A percentile compares a stretch with the other conserved stretches of the same genome.
These are phyloP conservation scores for Saccharomycopsis schoenii DNA, from an alignment of 805 yeast genomes.

Conservation along the genomic window DNA sequence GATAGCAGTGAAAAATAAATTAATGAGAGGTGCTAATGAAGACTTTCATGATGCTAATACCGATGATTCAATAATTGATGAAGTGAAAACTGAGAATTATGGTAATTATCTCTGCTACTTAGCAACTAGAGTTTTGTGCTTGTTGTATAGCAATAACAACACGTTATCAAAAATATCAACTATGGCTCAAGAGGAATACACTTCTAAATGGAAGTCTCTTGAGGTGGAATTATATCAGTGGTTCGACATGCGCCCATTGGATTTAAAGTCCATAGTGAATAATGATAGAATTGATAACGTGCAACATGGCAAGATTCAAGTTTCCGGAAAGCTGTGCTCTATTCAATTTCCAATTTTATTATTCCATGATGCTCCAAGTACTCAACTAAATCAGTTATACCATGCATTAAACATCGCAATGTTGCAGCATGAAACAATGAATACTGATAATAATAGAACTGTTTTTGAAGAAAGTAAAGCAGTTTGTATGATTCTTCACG, in stretches of 20 bases:
- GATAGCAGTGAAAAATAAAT: not conserved
- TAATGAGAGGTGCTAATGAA: not conserved
- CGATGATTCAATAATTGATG: not conserved
- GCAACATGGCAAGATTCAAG: constrained; percentile 2
- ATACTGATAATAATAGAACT: not conserved
- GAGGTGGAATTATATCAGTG: constrained; percentile 2
- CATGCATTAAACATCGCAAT: constrained; percentile 4
- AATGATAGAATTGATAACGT: constrained; percentile 6
- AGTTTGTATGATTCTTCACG: constrained; percentile 6
- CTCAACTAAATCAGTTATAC: constrained; percentile 7
- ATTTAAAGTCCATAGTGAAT: constrained; percentile 4
- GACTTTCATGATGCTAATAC: not conserved
- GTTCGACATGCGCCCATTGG: constrained; percentile 6
- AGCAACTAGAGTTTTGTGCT: constrained; percentile 3
- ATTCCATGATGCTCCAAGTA: not conserved
- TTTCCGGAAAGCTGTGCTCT: not conserved
- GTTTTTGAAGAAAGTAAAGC: constrained; percentile 1
- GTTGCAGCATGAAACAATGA: not conserved
- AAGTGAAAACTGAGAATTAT: constrained; percentile 1
- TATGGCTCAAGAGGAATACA: not conserved
- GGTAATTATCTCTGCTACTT: constrained; percentile 8
- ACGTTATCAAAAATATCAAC: not conserved
- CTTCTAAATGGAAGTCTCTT: constrained; percentile 5
- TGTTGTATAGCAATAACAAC: not conserved
- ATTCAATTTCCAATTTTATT: constrained; percentile 11